Evolutionary conservation across 2,329 filamentous ascomycete species (phyloP).

Genomic region (Colletotrichum plurivorum): DNA sequence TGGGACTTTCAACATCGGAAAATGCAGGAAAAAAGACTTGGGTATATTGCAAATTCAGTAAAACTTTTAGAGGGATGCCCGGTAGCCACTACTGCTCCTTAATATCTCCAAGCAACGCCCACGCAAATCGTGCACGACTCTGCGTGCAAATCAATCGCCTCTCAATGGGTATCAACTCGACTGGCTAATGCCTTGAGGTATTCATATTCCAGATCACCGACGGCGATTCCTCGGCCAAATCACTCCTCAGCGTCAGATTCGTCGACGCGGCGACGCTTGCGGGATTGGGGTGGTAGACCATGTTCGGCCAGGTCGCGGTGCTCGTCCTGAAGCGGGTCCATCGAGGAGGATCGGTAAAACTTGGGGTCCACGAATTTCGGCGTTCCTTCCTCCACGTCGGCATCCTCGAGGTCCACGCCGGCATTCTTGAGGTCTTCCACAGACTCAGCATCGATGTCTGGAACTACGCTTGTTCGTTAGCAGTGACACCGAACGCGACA

Average conservation of each 20-base stretch:
- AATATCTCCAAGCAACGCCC: too few species aligned
- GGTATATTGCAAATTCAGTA: background rate
- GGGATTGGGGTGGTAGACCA: too few species aligned
- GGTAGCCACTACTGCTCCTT: too few species aligned
- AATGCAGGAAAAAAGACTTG: too few species aligned
- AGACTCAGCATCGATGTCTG: too few species aligned
- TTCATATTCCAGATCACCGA: background rate
- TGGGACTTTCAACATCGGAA: too few species aligned
- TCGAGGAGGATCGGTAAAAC: background rate
- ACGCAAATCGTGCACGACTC: too few species aligned
- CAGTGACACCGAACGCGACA: background rate
- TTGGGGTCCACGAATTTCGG: background rate
- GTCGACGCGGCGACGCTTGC: background rate
- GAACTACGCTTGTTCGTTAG: too few species aligned
- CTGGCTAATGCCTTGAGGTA: too few species aligned
- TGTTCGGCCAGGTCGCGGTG: background rate
- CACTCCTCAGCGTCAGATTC: background rate
- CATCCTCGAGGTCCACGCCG: background rate
- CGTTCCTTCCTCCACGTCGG: background rate
- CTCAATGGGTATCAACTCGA: too few species aligned
- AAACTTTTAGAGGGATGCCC: background rate
- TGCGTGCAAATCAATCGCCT: too few species aligned
- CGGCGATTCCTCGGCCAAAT: background rate
- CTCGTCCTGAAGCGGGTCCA: background rate
- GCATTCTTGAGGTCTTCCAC: too few species aligned